phyloP scores from a whole-genome alignment of 2,329 filamentous ascomycete genomes.

The Capronia epimyces region DNA sequence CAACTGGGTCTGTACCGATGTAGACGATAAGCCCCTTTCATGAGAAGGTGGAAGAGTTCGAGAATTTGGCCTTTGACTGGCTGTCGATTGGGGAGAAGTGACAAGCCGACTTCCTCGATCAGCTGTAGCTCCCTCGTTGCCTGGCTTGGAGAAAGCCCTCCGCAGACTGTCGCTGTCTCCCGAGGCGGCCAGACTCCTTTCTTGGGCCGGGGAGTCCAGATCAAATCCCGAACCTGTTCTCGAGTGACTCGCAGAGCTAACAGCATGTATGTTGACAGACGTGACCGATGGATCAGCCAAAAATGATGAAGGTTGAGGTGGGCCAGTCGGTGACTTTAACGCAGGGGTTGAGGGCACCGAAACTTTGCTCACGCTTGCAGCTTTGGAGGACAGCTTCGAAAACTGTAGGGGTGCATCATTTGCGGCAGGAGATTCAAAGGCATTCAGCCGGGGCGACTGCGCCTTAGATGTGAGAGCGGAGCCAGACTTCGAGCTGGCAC shows the following conservation, averaged over 20 bases:
- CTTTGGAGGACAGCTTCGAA: conserved; percentile 40
- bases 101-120: conserved; percentile 15
- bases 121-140: conserved; percentile 28
- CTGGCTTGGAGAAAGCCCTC: conserved; percentile 30
- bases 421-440: conserved; percentile 17
- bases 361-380: conserved; percentile 40
- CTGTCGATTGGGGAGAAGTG: conserved; percentile 16
- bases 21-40: conserved; percentile 18
- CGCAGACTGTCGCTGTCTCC: conserved; percentile 24
- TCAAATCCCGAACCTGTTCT: conserved; percentile 26
- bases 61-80: conserved; percentile 7
- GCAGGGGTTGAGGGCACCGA: conserved; percentile 37
- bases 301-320: conserved; percentile 35
- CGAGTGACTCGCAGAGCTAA: conserved; percentile 20
- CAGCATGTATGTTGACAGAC: conserved; percentile 42
- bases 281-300: conserved; percentile 42
- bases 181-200: conserved; percentile 16
- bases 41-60: conserved; percentile 13
- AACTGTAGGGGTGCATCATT: conserved; percentile 28
- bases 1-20: conserved; percentile 17
- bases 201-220: conserved; percentile 13
- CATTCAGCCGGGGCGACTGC: conserved; percentile 21
- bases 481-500: conserved; percentile 16
- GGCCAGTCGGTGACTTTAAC: conserved; percentile 36
- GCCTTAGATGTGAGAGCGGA: conserved; percentile 24